Conservation (phyloP, 345 rosid genomes). For the Salix dunnii region DNA sequence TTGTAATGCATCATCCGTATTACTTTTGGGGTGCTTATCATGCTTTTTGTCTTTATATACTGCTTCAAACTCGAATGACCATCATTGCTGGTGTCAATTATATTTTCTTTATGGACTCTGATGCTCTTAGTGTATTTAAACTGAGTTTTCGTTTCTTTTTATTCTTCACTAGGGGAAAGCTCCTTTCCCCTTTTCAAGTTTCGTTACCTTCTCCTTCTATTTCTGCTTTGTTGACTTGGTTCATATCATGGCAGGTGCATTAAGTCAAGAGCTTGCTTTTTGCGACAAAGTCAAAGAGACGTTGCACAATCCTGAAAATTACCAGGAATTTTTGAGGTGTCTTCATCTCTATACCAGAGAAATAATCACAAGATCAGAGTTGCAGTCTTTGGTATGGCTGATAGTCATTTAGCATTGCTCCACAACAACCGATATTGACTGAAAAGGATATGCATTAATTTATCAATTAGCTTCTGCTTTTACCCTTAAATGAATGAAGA, state of each 20-base stretch:
- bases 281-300: conserved; percentile 81
- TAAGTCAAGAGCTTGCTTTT: conserved; percentile 71
- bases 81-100: not conserved
- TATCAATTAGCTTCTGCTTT: not conserved
- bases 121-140: not conserved
- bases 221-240: conserved; percentile 10
- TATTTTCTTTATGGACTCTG: not conserved
- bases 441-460: not conserved
- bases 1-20: not conserved
- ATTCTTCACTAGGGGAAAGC: not conserved
- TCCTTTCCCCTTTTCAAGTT: not conserved
- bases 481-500: not conserved
- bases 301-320: conserved; percentile 54
- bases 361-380: conserved; percentile 68
- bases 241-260: conserved; percentile 48
- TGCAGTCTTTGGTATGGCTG: conserved; percentile 77
- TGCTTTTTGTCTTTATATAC: not conserved
- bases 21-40: not conserved
- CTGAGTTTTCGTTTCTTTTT: not conserved
- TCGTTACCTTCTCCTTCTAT: not conserved
- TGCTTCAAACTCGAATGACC: not conserved
- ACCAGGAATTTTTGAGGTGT: conserved; percentile 78
- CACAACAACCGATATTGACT: not conserved
- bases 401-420: not conserved
- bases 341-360: conserved; percentile 82